A percentile compares a stretch with the other conserved stretches of the same genome.
Evolutionary conservation across 441 rosid genomes (phyloP).

Genomic region (Croton setiger): DNA sequence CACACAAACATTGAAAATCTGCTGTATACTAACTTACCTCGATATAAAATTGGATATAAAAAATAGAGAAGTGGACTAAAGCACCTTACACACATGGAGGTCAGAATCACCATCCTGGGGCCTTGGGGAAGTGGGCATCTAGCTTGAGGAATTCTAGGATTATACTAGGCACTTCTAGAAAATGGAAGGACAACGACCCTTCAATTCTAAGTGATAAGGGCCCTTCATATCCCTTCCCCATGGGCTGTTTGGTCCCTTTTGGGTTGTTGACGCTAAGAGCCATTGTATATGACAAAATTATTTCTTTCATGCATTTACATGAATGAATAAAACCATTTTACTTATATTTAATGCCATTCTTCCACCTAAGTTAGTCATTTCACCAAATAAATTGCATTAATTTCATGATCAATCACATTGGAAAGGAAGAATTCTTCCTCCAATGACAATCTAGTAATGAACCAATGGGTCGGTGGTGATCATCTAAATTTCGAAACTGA

Average conservation of each 20-base stretch:
- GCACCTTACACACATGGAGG: not conserved
- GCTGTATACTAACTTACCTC: too few species aligned
- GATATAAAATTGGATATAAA: too few species aligned
- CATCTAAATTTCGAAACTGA: too few species aligned
- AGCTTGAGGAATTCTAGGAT: constrained; percentile 15
- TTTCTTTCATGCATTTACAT: not conserved
- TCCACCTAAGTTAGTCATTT: not conserved
- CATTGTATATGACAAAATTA: not conserved
- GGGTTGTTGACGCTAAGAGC: constrained; percentile 5
- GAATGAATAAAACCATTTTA: not conserved
- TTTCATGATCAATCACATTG: not conserved
- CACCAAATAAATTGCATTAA: not conserved
- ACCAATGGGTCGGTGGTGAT: too few species aligned
- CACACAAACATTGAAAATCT: too few species aligned
- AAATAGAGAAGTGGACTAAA: not conserved
- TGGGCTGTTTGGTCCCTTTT: constrained; percentile 6
- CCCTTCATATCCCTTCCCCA: not conserved
- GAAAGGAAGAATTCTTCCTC: too few species aligned
- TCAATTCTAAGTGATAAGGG: constrained; percentile 9
- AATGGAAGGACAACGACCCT: constrained; percentile 13
- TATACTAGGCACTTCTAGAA: constrained; percentile 12
- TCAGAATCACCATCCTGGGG: not conserved
- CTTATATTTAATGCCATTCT: not conserved
- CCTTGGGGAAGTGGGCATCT: constrained; percentile 4
- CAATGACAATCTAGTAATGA: too few species aligned